phyloP scores from a whole-genome alignment of 2,329 filamentous ascomycete genomes.

The Aspergillus sp. region DNA sequence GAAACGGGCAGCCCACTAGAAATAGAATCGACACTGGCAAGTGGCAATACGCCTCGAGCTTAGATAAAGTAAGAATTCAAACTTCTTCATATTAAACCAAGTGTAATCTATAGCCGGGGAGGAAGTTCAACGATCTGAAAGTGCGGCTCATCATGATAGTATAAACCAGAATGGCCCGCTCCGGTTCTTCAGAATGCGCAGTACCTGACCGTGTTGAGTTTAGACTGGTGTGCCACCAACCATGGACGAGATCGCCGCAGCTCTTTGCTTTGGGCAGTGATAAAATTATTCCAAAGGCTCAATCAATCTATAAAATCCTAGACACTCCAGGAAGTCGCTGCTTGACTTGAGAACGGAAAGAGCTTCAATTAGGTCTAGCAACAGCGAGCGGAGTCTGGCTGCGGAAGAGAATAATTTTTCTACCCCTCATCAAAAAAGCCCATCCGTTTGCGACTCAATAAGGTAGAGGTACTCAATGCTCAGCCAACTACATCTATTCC shows the following conservation, averaged over 20 bases:
- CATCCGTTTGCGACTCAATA: not conserved
- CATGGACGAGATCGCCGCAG: not conserved
- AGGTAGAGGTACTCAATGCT: not conserved
- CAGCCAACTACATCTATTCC: not conserved
- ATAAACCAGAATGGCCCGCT: not conserved
- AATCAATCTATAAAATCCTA: not conserved
- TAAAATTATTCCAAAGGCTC: not conserved
- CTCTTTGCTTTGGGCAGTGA: not conserved
- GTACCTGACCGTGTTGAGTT: not conserved
- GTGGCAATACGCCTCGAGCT: not conserved
- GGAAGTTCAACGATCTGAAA: not conserved
- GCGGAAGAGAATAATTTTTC: not conserved
- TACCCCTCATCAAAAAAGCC: not conserved
- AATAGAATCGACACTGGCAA: not conserved
- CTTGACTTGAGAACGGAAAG: not conserved
- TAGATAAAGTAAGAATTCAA: not conserved
- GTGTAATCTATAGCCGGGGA: not conserved
- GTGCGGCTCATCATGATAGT: not conserved
- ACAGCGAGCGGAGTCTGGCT: not conserved
- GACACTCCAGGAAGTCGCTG: not conserved
- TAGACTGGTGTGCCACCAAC: not conserved
- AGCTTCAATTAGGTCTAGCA: not conserved
- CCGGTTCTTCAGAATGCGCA: conserved; percentile 1
- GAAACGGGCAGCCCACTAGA: not conserved
- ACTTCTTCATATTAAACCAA: not conserved